These are phyloP conservation scores for Jackrogersella multiformis DNA, from an alignment of 495 filamentous ascomycete species.

Conservation along the genomic window DNA sequence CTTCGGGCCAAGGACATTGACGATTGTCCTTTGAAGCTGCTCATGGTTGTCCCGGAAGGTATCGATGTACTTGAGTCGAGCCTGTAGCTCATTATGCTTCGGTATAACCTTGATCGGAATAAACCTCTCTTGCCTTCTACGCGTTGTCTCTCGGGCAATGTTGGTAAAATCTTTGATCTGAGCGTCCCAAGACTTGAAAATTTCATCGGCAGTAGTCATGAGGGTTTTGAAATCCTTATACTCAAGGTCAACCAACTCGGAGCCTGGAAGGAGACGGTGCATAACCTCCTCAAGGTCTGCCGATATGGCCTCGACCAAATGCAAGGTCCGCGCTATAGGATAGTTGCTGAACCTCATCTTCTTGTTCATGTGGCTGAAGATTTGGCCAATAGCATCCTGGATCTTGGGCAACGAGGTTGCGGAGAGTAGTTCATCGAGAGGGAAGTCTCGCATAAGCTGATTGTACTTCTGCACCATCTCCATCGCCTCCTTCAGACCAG, in stretches of 20 bases:
- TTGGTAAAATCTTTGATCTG: constrained; percentile 97
- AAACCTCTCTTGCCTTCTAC: constrained; percentile 92
- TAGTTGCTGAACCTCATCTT: constrained; percentile 95
- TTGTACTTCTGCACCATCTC: constrained; percentile 98
- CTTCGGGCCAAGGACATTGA: constrained; percentile 88
- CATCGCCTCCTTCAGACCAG: constrained; percentile 90
- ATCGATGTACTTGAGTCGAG: constrained; percentile 88
- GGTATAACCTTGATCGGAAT: constrained; percentile 95
- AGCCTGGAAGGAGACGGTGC: constrained; percentile 84
- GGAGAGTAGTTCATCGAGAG: constrained; percentile 90
- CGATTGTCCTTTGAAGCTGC: constrained; percentile 93
- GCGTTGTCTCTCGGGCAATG: constrained; percentile 90
- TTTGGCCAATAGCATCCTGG: constrained; percentile 84
- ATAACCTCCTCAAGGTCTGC: constrained; percentile 87
- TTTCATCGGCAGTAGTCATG: constrained; percentile 81
- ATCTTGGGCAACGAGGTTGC: constrained; percentile 89
- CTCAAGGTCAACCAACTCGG: constrained; percentile 87
- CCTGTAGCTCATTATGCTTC: constrained; percentile 84
- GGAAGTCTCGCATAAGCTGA: constrained; percentile 97
- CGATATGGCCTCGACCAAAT: constrained; percentile 98
- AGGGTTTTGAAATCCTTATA: constrained; percentile 87
- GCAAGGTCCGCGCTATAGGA: constrained; percentile 87
- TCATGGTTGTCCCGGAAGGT: constrained; percentile 96
- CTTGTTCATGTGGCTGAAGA: constrained; percentile 95
- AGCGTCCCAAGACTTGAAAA: constrained; percentile 94